Conservation (phyloP, 2,329 filamentous ascomycete genomes). For the Fusarium nodosum region DNA sequence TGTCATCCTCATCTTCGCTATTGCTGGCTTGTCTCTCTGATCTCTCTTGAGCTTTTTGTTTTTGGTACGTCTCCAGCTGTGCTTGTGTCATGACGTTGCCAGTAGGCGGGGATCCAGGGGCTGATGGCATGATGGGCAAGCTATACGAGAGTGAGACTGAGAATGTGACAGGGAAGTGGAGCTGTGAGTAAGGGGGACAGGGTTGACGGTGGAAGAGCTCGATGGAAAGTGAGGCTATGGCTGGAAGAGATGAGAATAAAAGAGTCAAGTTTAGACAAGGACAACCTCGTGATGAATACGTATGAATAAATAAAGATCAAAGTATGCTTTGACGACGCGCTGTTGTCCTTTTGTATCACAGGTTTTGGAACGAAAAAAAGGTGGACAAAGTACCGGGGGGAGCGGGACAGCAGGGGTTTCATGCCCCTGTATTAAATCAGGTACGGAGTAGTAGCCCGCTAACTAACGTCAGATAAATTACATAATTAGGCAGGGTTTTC, state of each 20-base stretch:
- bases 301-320: background rate
- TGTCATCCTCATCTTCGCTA: slow-evolving; percentile 28
- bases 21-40: slow-evolving; percentile 7
- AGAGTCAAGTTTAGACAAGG: background rate
- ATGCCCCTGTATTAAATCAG: slow-evolving; percentile 25
- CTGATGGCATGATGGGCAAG: slow-evolving; percentile 23
- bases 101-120: slow-evolving; percentile 29
- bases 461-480: slow-evolving; percentile 29
- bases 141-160: slow-evolving; percentile 6
- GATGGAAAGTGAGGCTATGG: background rate
- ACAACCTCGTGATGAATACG: background rate
- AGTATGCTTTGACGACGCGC: background rate
- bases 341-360: slow-evolving; percentile 31
- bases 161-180: background rate
- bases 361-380: slow-evolving; percentile 10
- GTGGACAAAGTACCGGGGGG: slow-evolving; percentile 27
- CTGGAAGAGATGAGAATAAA: background rate
- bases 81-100: slow-evolving; percentile 38
- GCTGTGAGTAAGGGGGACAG: background rate
- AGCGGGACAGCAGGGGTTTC: slow-evolving; percentile 1
- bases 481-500: slow-evolving; percentile 13
- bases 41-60: slow-evolving; percentile 14
- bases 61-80: slow-evolving; percentile 32
- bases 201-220: background rate
- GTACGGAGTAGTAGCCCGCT: slow-evolving; percentile 21